Evolutionary conservation across 164 flowering plant species (phyloP).

Genomic region (Piper longum): DNA sequence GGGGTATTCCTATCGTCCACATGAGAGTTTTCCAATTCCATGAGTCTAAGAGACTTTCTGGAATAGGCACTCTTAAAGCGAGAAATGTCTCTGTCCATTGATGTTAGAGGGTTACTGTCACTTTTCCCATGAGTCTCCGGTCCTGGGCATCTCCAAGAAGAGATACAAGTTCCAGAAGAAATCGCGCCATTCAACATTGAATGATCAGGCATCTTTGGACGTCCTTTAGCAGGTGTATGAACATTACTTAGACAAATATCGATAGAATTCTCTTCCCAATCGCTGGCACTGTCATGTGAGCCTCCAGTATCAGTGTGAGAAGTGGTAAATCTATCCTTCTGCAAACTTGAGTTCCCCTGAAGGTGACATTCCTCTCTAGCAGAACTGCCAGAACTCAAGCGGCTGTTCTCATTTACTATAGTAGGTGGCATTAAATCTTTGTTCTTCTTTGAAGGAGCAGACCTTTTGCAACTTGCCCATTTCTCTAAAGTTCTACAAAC

Average conservation of each 20-base stretch:
- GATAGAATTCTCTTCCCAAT: conserved; percentile 11
- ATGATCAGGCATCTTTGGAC: conserved; percentile 6
- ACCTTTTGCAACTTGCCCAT: conserved; percentile 52
- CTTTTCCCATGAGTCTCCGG: conserved; percentile 6
- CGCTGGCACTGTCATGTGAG: conserved; percentile 2
- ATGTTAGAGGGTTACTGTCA: conserved; percentile 6
- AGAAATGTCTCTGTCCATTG: conserved; percentile 12
- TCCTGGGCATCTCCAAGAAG: conserved; percentile 18
- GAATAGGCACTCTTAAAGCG: conserved; percentile 14
- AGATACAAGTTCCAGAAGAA: conserved; percentile 8
- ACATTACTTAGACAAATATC: conserved; percentile 5
- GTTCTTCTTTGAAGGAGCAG: conserved; percentile 27
- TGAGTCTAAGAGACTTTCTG: conserved; percentile 7
- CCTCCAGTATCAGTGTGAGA: neutral
- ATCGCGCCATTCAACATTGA: conserved; percentile 7
- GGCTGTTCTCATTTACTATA: conserved; percentile 16
- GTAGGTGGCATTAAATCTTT: conserved; percentile 15
- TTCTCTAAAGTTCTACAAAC: conserved; percentile 23
- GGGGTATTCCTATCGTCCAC: conserved; percentile 4
- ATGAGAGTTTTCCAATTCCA: conserved; percentile 6
- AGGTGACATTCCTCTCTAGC: conserved; percentile 8
- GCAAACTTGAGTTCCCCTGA: conserved; percentile 5
- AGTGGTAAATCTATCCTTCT: conserved; percentile 9
- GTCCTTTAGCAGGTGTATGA: conserved; percentile 10
- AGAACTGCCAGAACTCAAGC: conserved; percentile 13